Percentiles rank a stretch among this genome's conserved stretches.
phyloP scores from a whole-genome alignment of 768 basidiomycete genomes.

The Auriscalpium microsporum region DNA sequence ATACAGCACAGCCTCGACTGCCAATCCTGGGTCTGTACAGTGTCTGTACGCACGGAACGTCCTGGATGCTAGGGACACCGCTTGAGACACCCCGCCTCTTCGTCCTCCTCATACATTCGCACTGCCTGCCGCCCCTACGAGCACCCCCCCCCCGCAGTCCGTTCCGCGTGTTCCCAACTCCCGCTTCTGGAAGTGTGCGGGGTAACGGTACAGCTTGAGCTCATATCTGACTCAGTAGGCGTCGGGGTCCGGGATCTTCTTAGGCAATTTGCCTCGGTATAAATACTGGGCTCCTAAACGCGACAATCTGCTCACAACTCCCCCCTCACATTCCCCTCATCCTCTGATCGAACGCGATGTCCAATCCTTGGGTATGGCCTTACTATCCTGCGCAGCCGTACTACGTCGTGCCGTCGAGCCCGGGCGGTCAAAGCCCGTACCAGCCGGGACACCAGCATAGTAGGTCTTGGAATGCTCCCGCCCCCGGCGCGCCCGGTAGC shows the following conservation, averaged over 20 bases:
- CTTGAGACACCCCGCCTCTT: neutral
- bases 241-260: neutral
- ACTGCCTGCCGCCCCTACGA: constrained; percentile 2
- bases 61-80: neutral
- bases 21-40: no score
- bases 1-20: no score
- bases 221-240: constrained; percentile 3
- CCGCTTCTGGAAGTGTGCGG: neutral
- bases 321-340: neutral
- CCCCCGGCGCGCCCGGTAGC: neutral
- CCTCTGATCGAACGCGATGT: constrained; percentile 1
- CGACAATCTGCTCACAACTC: neutral
- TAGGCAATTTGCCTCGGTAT: neutral
- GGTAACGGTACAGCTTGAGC: neutral
- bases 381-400: neutral
- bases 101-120: neutral
- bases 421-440: neutral
- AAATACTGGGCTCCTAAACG: neutral
- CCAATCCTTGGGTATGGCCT: constrained; percentile 4
- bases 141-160: neutral
- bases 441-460: neutral
- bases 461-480: neutral
- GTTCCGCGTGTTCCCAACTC: constrained; percentile 5
- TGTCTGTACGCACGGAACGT: no score
- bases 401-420: neutral